Base-by-base conservation (phyloP, 257 asterid genomes). In the Jasminum sambac region DNA sequence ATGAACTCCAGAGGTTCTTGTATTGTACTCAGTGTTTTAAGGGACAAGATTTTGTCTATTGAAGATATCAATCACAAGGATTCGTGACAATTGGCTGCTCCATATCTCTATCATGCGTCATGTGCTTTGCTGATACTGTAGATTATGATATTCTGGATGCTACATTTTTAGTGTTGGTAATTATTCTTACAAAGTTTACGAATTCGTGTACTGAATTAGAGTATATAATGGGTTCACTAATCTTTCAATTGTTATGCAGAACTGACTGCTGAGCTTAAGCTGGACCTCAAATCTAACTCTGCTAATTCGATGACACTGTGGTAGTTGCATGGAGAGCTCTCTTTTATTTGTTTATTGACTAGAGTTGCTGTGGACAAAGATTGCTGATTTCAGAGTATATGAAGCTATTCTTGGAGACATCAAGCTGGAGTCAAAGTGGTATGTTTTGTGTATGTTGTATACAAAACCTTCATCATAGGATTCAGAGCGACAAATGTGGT, bases 361-460 rank as follows among this genome's bases (percentile, higher is more conserved):
- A 25, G 19, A 23, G 25, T 67, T 23, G 30, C 37, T 46, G 72
- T 23, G 8, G 64, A 6, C 24, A 69, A 58, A 68, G 62, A 50
- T n/a, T 41, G 1, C 42, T 2, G 72, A 36, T 19, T 12, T 48
- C 13, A 16, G 34, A 26, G 38, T 36, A 64, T 37, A 36, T 4
- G 30, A 72, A 52, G 68, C 57, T 42, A 62, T 69, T 71, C 65
- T 21, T 39, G 68, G 24, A 55, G 55, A 40, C 74, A 34, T 69
- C 69, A 41, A 34, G 37, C 62, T 62, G 26, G 13, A 57, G 46
- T 59, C 63, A 64, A 67, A 17, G n/a, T 38, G 8, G 46, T 71
- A 16, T 39, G 68, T 57, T 71, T 25, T 30, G 26, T 77, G 61
- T 71, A 50, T 71, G 74, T 63, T 66, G 79, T 79, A 77, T 40